Conservation (phyloP, 495 filamentous ascomycete genomes). For the Jackrogersella minutella region DNA sequence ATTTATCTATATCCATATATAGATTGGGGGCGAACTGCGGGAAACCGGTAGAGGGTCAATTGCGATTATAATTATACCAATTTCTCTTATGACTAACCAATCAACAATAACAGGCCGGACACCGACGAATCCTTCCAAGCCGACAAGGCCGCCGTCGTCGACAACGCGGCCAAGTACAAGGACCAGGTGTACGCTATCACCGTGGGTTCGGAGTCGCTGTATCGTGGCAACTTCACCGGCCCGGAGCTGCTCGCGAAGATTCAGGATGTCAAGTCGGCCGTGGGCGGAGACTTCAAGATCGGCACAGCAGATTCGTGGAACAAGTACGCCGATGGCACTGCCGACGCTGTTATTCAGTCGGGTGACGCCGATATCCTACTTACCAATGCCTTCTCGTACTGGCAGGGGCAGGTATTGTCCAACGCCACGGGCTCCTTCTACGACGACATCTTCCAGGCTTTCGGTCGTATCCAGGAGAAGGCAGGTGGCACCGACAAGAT, state of each 20-base stretch:
- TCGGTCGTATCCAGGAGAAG: conserved; percentile 70
- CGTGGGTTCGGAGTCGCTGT: conserved; percentile 79
- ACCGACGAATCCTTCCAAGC: conserved; percentile 68
- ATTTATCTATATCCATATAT: neutral
- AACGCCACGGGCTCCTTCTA: conserved; percentile 76
- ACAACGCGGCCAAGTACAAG: conserved; percentile 57
- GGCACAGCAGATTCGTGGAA: conserved; percentile 88
- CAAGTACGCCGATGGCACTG: conserved; percentile 77
- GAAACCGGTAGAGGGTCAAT: neutral
- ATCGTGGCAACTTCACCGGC: conserved; percentile 75
- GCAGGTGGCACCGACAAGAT: conserved; percentile 63
- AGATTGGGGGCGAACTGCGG: no score
- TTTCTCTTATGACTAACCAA: neutral
- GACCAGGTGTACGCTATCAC: conserved; percentile 76
- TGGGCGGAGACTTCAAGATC: conserved; percentile 62
- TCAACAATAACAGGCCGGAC: conserved; percentile 64
- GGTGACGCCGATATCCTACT: conserved; percentile 72
- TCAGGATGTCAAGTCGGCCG: conserved; percentile 63
- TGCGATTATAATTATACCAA: neutral
- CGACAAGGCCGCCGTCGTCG: conserved; percentile 67
- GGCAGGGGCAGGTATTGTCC: conserved; percentile 71
- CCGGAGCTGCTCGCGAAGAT: conserved; percentile 69
- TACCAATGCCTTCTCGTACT: conserved; percentile 85
- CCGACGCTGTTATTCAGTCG: conserved; percentile 66
- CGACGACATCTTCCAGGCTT: conserved; percentile 75